phyloP scores from a whole-genome alignment of 768 basidiomycete genomes.

The Russula abietina region DNA sequence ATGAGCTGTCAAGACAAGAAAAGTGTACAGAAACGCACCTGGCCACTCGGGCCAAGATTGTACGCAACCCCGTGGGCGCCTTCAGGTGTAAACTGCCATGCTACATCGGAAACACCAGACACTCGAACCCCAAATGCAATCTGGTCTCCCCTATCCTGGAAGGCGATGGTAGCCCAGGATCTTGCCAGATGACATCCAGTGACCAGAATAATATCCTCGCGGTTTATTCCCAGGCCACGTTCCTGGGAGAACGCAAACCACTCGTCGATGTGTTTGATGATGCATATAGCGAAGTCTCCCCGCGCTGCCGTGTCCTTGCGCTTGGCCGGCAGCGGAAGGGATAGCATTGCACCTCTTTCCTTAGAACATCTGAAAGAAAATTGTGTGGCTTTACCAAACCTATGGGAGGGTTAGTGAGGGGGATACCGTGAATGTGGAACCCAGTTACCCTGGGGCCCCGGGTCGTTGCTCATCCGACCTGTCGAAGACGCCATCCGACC shows the following conservation, averaged over 20 bases:
- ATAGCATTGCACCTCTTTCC: background rate
- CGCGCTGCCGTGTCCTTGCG: background rate
- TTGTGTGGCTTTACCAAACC: too few relatives aligned
- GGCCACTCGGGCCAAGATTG: background rate
- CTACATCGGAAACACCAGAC: background rate
- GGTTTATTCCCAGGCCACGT: background rate
- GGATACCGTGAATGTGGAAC: background rate
- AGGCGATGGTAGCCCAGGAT: background rate
- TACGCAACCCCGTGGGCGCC: background rate
- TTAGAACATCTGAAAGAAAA: background rate
- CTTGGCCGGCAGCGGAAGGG: background rate
- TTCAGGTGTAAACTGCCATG: background rate
- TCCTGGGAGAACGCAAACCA: slow-evolving; percentile 1
- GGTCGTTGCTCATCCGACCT: background rate
- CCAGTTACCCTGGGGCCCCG: background rate
- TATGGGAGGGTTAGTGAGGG: too few relatives aligned
- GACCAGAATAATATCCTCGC: slow-evolving; percentile 3
- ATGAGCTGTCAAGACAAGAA: background rate
- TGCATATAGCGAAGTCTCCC: background rate
- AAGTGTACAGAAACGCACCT: background rate
- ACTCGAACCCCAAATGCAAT: background rate
- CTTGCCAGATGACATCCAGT: background rate
- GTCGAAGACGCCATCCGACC: background rate
- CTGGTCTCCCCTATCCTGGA: background rate
- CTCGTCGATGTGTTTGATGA: background rate